These are phyloP conservation scores for Ophiostoma australiae DNA, from an alignment of 2,329 filamentous ascomycete species.

Conservation along the genomic window DNA sequence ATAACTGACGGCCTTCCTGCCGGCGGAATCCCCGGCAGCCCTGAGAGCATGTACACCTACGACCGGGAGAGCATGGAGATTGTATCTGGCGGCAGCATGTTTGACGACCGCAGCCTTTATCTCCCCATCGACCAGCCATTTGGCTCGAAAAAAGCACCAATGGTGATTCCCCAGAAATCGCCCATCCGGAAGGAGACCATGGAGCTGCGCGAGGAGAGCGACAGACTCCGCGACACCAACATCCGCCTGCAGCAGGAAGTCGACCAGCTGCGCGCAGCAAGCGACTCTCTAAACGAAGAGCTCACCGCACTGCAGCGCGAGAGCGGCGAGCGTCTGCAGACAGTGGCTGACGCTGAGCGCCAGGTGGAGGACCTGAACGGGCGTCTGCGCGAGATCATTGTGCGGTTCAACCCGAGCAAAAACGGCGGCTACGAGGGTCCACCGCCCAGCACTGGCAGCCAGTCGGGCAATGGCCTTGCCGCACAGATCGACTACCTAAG, in stretches of 20 bases:
- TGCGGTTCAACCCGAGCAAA: constrained; percentile 55
- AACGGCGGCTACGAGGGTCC: constrained; percentile 45
- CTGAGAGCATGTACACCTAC: constrained; percentile 70
- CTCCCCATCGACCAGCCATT: constrained; percentile 62
- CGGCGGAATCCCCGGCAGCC: constrained; percentile 65
- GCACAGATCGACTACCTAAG: constrained; percentile 68
- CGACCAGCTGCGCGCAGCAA: constrained; percentile 33
- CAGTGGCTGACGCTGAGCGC: constrained; percentile 58
- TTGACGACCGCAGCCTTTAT: constrained; percentile 75
- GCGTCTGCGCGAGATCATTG: constrained; percentile 61
- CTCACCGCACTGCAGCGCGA: constrained; percentile 37
- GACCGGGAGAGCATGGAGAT: constrained; percentile 55
- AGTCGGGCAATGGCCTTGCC: constrained; percentile 45
- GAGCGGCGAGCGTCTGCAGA: constrained; percentile 40
- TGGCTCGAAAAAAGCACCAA: not conserved
- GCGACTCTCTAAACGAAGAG: constrained; percentile 36
- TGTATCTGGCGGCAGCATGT: constrained; percentile 49
- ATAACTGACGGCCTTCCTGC: constrained; percentile 40
- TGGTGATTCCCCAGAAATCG: constrained; percentile 8
- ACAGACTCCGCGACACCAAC: constrained; percentile 25
- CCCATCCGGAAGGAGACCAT: constrained; percentile 42
- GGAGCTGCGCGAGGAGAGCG: constrained; percentile 45
- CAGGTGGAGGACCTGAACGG: constrained; percentile 64
- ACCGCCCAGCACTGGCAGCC: constrained; percentile 37
- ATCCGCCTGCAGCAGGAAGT: constrained; percentile 33